A percentile compares a stretch with the other conserved stretches of the same genome.
Conservation (phyloP, 2,329 filamentous ascomycete genomes). For the Colletotrichum spaethianum region DNA sequence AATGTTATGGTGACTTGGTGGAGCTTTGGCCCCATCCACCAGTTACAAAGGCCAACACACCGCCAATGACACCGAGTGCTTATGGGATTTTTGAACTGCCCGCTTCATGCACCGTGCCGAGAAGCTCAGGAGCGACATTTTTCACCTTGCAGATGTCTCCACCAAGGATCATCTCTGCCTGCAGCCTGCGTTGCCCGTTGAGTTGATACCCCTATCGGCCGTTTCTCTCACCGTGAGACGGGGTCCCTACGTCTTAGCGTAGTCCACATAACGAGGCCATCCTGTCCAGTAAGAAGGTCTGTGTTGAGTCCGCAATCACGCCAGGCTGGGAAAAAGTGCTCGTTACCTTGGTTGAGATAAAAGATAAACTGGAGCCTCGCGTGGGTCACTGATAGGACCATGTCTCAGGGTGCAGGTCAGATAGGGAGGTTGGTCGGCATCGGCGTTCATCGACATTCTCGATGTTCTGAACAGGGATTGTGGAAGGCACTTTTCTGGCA, state of each 20-base stretch:
- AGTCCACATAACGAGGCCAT: slow-evolving; percentile 25
- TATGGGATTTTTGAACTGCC: slow-evolving; percentile 20
- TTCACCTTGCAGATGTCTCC: slow-evolving; percentile 32
- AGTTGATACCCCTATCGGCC: slow-evolving; percentile 17
- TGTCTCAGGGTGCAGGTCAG: slow-evolving; percentile 34
- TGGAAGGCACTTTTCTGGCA: slow-evolving; percentile 17
- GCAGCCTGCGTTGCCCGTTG: background rate
- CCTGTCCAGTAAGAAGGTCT: slow-evolving; percentile 21
- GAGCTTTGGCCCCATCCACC: slow-evolving; percentile 29
- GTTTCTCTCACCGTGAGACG: slow-evolving; percentile 9
- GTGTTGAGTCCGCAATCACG: slow-evolving; percentile 25
- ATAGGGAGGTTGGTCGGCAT: slow-evolving; percentile 22
- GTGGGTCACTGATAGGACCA: slow-evolving; percentile 39
- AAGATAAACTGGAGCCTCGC: slow-evolving; percentile 38
- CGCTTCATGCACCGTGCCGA: slow-evolving; percentile 33
- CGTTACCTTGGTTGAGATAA: slow-evolving; percentile 36
- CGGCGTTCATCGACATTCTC: slow-evolving; percentile 15
- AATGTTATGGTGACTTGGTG: slow-evolving; percentile 38
- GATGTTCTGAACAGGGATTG: slow-evolving; percentile 15
- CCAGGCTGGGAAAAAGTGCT: slow-evolving; percentile 34
- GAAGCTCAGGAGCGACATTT: slow-evolving; percentile 32
- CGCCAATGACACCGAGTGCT: slow-evolving; percentile 29
- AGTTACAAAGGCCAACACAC: slow-evolving; percentile 27
- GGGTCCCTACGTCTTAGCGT: slow-evolving; percentile 17
- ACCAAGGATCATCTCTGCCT: slow-evolving; percentile 30